Evolutionary conservation across 768 basidiomycete species (phyloP).

Genomic region (Baorangia bicolor): DNA sequence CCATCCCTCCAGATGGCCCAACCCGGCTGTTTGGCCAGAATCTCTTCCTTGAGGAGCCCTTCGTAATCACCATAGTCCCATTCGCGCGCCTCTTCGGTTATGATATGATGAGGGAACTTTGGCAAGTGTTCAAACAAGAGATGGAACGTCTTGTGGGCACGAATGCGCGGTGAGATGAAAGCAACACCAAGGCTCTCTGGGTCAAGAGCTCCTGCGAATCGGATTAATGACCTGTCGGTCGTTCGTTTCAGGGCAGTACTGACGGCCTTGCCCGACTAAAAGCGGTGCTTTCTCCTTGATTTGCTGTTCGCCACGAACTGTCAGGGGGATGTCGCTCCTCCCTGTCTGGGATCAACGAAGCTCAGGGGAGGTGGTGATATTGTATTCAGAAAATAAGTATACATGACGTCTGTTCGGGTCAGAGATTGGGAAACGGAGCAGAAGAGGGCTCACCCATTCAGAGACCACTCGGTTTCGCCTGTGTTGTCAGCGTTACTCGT

Average conservation of each 20-base stretch:
- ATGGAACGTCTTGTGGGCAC: conserved; percentile 85
- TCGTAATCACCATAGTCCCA: conserved; percentile 96
- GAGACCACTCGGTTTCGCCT: conserved; percentile 95
- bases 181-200: conserved; percentile 73
- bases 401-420: conserved; percentile 57
- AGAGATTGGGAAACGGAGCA: not conserved
- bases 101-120: conserved; percentile 47
- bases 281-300: conserved; percentile 60
- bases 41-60: conserved; percentile 78
- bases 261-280: conserved; percentile 78
- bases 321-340: conserved; percentile 83
- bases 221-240: not conserved
- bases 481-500: not conserved
- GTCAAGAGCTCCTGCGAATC: conserved; percentile 64
- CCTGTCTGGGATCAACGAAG: conserved; percentile 63
- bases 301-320: conserved; percentile 68
- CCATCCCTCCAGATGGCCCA: conserved; percentile 92
- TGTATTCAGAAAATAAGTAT: conserved; percentile 20
- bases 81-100: conserved; percentile 70
- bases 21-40: conserved; percentile 51
- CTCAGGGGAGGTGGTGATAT: not conserved
- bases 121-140: conserved; percentile 61
- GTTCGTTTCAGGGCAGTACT: conserved; percentile 31
- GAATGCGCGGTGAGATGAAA: conserved; percentile 82
- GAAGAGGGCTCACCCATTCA: conserved; percentile 61